phyloP scores from a whole-genome alignment of 2,329 filamentous ascomycete genomes.

The Aureobasidium namibiae region DNA sequence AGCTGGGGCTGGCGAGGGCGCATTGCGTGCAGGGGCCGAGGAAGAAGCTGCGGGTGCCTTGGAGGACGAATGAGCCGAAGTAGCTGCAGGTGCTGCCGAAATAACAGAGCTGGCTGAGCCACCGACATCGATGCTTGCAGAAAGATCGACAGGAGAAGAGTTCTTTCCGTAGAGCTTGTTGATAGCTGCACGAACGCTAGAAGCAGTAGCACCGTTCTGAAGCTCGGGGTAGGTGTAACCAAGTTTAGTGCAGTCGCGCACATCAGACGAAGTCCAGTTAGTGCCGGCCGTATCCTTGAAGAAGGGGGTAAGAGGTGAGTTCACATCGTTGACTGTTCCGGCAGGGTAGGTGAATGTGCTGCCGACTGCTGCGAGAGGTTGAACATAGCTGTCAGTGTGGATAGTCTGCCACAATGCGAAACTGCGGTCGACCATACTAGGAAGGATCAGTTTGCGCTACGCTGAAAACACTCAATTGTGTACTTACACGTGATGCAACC shows the following conservation, averaged over 20 bases:
- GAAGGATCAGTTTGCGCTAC: slow-evolving; percentile 19
- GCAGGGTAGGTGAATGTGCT: slow-evolving; percentile 53
- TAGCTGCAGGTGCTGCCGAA: background rate
- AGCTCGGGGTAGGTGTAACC: slow-evolving; percentile 71
- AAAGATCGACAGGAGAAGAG: background rate
- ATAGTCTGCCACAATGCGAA: slow-evolving; percentile 71
- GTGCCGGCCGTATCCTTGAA: slow-evolving; percentile 47
- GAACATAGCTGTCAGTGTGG: slow-evolving; percentile 60
- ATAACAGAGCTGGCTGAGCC: slow-evolving; percentile 21
- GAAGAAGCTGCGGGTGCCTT: background rate
- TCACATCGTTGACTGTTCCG: slow-evolving; percentile 36
- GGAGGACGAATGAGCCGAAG: background rate
- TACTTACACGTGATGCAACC: slow-evolving; percentile 54
- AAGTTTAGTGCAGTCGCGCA: slow-evolving; percentile 53
- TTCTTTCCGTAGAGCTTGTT: slow-evolving; percentile 47
- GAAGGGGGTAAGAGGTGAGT: slow-evolving; percentile 56
- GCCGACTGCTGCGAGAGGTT: slow-evolving; percentile 43
- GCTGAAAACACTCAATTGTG: background rate
- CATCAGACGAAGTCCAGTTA: slow-evolving; percentile 60
- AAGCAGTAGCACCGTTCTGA: slow-evolving; percentile 29
- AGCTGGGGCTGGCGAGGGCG: background rate
- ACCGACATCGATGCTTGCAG: slow-evolving; percentile 25
- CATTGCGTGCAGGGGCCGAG: background rate
- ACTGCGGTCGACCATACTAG: slow-evolving; percentile 59
- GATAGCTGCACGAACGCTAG: slow-evolving; percentile 44